Base-by-base conservation (phyloP, 495 filamentous ascomycete genomes). In the Neurospora sp. region DNA sequence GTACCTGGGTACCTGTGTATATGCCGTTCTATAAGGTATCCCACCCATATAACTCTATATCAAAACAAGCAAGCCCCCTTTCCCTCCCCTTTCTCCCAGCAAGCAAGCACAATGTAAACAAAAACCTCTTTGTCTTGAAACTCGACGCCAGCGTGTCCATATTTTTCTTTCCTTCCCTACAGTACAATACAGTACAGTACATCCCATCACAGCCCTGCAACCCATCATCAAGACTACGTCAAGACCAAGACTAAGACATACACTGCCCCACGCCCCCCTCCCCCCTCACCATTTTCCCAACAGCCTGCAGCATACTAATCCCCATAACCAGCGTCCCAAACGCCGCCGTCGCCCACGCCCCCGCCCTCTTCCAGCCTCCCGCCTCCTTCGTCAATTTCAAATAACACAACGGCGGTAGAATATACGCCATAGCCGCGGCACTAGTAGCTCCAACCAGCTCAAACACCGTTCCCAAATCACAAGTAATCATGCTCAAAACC, bases 361-460 rank as follows among this genome's bases (percentile, higher is more conserved):
- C 88, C 42, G 91, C 90, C 42, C 87, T 91, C 84, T 90, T 94
- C 86, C 92, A 94, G 75, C 87, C 90, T 27, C 54, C 54, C 5
- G 23, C 31, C 5, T 31, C 23, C 12, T 31, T 93, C 76, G 92
- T 95, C 41, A 99, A 85, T 80, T 95, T 97, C 77, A 98, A 91
- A 80, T 94, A 99, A 81, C 96, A 99, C 11, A 98, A 82, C 23
- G 96, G 95, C 76, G 96, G 96, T 72, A 99, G 85, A 38, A 99
- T 97, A 81, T 97, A 99, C 6, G 96, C 96, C 78, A 99, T 85
- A 39, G 94, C 93, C 74, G 94, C 94, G 8, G 96, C 96, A 78
- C 92, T 94, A 20, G 96, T 99, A 9, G 96, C 95, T 69, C 96
- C 96, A 66, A 98, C 94, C 42, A 99, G 83, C 81, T 99, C 96